Conservation (phyloP, 2,329 filamentous ascomycete species). For the Exophiala aquamarina region DNA sequence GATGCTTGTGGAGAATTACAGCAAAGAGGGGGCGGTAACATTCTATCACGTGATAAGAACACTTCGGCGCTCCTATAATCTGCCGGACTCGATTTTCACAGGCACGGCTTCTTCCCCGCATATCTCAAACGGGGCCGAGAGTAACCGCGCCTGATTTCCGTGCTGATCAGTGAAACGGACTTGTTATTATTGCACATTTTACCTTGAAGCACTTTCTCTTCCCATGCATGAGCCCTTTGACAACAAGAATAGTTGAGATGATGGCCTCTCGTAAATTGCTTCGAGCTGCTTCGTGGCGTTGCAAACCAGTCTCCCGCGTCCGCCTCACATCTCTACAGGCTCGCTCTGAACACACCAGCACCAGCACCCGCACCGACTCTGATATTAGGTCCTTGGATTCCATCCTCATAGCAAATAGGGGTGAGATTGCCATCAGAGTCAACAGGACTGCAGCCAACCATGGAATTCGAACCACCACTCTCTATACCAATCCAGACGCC, state of each 20-base stretch:
- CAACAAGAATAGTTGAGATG: neutral
- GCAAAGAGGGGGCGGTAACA: too few relatives aligned
- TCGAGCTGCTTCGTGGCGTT: slow-evolving; percentile 12
- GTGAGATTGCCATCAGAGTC: slow-evolving; percentile 94
- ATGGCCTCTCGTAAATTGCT: slow-evolving; percentile 7
- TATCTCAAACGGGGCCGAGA: neutral
- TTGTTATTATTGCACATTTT: too few relatives aligned
- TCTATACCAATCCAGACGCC: slow-evolving; percentile 92
- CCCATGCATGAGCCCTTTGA: neutral
- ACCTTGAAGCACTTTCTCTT: too few relatives aligned
- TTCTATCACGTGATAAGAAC: too few relatives aligned
- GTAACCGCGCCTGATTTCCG: neutral
- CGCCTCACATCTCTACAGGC: neutral
- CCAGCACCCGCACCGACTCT: neutral
- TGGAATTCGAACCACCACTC: slow-evolving; percentile 87
- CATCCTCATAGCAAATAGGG: slow-evolving; percentile 85
- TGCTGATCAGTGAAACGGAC: too few relatives aligned
- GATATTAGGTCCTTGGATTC: slow-evolving; percentile 25
- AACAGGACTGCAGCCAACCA: slow-evolving; percentile 82
- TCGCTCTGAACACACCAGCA: slow-evolving; percentile 5
- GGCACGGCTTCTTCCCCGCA: slow-evolving; percentile 3
- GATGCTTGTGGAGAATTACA: too few relatives aligned
- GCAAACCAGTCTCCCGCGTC: slow-evolving; percentile 6
- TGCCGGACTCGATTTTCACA: neutral
- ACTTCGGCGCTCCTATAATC: neutral